phyloP scores from a whole-genome alignment of 1,139 yeast genomes.

The Pichia kudriavzevii region DNA sequence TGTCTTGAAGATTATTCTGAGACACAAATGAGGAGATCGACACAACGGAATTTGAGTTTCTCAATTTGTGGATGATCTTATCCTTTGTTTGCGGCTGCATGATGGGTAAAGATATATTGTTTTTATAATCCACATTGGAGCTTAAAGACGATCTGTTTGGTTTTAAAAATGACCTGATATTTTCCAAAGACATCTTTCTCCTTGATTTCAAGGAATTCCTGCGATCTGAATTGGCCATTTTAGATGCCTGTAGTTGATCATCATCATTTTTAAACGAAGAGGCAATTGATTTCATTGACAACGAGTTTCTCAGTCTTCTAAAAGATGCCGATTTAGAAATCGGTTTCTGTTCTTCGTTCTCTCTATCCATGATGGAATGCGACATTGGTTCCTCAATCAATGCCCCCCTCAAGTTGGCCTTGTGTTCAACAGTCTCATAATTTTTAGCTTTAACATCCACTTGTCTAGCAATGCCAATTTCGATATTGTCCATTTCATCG shows the following conservation, averaged over 20 bases:
- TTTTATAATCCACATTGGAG: conserved; percentile 15
- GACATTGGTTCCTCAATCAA: too few relatives aligned
- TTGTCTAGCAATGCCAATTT: too few relatives aligned
- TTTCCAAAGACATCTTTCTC: conserved; percentile 13
- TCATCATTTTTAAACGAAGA: conserved; percentile 4
- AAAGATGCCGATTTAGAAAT: conserved; percentile 15
- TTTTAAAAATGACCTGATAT: conserved; percentile 9
- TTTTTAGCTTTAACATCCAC: too few relatives aligned
- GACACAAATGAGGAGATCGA: conserved; percentile 28
- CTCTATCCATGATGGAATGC: too few relatives aligned
- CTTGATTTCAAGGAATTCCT: conserved; percentile 7
- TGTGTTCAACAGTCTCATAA: too few relatives aligned
- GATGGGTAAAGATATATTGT: conserved; percentile 50
- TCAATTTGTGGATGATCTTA: conserved; percentile 44
- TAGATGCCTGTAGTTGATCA: background rate
- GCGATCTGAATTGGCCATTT: conserved; percentile 1
- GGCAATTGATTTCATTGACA: conserved; percentile 22
- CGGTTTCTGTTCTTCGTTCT: conserved; percentile 3
- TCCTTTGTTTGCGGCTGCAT: conserved; percentile 49
- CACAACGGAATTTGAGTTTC: conserved; percentile 43
- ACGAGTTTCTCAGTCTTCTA: conserved; percentile 20
- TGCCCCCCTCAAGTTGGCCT: too few relatives aligned
- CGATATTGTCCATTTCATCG: too few relatives aligned
- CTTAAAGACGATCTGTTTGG: conserved; percentile 16
- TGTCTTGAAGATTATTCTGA: too few relatives aligned